These are phyloP conservation scores for Botrytis fabae DNA, from an alignment of 2,329 filamentous ascomycete species.

Conservation along the genomic window DNA sequence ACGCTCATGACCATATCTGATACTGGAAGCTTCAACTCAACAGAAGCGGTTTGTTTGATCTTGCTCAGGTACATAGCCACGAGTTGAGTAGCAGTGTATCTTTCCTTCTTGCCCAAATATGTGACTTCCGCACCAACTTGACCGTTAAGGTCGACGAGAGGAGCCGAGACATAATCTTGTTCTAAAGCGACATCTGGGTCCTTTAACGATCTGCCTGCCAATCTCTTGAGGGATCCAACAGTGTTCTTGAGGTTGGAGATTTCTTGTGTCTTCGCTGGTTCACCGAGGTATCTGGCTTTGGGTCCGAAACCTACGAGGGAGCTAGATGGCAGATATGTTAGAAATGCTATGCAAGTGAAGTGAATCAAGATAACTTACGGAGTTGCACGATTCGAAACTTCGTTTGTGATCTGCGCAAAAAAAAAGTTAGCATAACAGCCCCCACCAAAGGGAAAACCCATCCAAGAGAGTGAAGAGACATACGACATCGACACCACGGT, in stretches of 20 bases:
- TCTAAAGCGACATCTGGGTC: slow-evolving; percentile 94
- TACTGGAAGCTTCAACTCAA: slow-evolving; percentile 87
- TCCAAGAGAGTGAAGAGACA: slow-evolving; percentile 47
- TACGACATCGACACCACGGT: slow-evolving; percentile 98
- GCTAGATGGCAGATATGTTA: slow-evolving; percentile 48
- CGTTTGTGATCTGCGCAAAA: slow-evolving; percentile 81
- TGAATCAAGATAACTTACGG: slow-evolving; percentile 69
- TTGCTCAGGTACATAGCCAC: slow-evolving; percentile 95
- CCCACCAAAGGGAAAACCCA: slow-evolving; percentile 20
- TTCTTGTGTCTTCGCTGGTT: slow-evolving; percentile 96
- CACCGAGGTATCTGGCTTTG: slow-evolving; percentile 90
- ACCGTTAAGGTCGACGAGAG: slow-evolving; percentile 86
- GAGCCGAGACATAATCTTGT: slow-evolving; percentile 84
- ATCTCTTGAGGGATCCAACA: slow-evolving; percentile 86
- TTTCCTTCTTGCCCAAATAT: slow-evolving; percentile 93
- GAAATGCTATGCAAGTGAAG: not conserved
- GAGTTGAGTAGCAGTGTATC: slow-evolving; percentile 91
- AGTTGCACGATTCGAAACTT: slow-evolving; percentile 96
- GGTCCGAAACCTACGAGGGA: slow-evolving; percentile 93
- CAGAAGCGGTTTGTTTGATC: slow-evolving; percentile 82
- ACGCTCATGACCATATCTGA: slow-evolving; percentile 92
- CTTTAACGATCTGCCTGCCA: slow-evolving; percentile 80
- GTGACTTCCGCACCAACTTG: slow-evolving; percentile 92
- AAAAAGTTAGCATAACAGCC: slow-evolving; percentile 32
- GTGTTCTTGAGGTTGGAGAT: slow-evolving; percentile 99